Evolutionary conservation across 352 stramenopile species (phyloP), one percentile per base, ranked within the genome.

Genomic region (Lagenidium giganteum): DNA sequence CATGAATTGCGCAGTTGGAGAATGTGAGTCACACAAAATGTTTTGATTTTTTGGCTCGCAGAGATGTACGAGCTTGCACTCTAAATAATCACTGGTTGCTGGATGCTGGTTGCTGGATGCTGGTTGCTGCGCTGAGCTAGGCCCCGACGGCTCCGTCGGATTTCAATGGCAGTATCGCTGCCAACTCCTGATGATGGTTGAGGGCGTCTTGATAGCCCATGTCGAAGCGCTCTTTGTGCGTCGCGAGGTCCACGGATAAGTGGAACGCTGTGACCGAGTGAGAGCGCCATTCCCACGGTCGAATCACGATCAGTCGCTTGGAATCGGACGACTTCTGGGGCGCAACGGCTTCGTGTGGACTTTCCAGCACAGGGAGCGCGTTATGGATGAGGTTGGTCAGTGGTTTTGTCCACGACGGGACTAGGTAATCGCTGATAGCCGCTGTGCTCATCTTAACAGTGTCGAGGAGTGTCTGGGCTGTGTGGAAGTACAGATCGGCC

Each of bases 211-310:
- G 55, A 42, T 83, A 87, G 40, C 70, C 74, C 31, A 67, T 63
- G 31, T 79, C 68, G 39, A 84, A 87, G 35, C 59, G 64, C 24
- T 67, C 42, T 41, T 84, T 60, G 48, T 84, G 73, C 29, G 48
- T 69, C 13, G 24, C 48, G 12, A 84, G 35, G 40, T 83, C 54
- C 7, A 84, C 68, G 16, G 68, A 75, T 34, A 87, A 54, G 52
- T 87, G 74, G 50, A 76, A 87, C 17, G 70, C 42, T 8, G 52
- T 49, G 8, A 84, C 22, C 34, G 65, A 51, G 27, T 79, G 70
- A 12, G 64, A 67, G 32, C 70, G 68, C 70, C 70, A 87, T 37
- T 61, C 80, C 68, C 69, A 87, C 14, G 74, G 74, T 40, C 70
- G 76, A 16, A 87, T 64, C 24, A 87, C 57, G 36, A 85, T n/a